A percentile compares a stretch with the other conserved stretches of the same genome.
phyloP scores from a whole-genome alignment of 805 yeast genomes.

The Yueomyces sp. region DNA sequence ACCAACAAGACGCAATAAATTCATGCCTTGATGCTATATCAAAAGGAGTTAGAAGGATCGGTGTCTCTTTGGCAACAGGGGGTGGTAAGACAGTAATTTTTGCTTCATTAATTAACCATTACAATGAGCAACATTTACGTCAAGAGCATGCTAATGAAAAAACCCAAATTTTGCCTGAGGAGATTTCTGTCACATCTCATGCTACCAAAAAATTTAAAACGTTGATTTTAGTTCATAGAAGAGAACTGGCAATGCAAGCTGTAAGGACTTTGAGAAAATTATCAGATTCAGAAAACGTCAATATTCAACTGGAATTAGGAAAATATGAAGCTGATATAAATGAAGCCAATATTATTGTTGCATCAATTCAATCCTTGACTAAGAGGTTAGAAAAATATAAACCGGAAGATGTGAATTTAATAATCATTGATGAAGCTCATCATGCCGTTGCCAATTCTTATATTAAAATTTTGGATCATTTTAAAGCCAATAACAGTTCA shows the following conservation, averaged over 20 bases:
- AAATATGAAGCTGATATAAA: conserved; percentile 15
- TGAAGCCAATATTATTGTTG: conserved; percentile 48
- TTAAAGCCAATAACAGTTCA: conserved; percentile 31
- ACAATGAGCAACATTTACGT: too few species aligned
- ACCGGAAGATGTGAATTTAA: conserved; percentile 36
- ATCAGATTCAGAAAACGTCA: conserved; percentile 31
- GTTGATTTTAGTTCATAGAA: conserved; percentile 66
- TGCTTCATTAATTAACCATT: conserved; percentile 27
- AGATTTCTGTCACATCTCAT: too few species aligned
- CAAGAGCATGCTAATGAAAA: too few species aligned
- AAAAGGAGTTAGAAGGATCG: conserved; percentile 42
- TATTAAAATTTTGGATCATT: conserved; percentile 41
- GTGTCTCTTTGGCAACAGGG: conserved; percentile 84
- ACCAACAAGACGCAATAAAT: conserved; percentile 61
- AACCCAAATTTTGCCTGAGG: too few species aligned
- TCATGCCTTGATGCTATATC: conserved; percentile 37
- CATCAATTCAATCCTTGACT: conserved; percentile 57
- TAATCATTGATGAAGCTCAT: conserved; percentile 86
- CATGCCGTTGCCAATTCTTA: conserved; percentile 74
- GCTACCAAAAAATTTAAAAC: conserved; percentile 8
- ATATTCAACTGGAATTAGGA: conserved; percentile 63
- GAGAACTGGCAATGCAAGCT: conserved; percentile 69
- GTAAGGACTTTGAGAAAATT: conserved; percentile 31
- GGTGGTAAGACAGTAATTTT: conserved; percentile 88
- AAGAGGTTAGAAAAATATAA: conserved; percentile 37